These are phyloP conservation scores for Cyclotella atomus DNA, from an alignment of 108 stramenopile species.

Conservation along the genomic window DNA sequence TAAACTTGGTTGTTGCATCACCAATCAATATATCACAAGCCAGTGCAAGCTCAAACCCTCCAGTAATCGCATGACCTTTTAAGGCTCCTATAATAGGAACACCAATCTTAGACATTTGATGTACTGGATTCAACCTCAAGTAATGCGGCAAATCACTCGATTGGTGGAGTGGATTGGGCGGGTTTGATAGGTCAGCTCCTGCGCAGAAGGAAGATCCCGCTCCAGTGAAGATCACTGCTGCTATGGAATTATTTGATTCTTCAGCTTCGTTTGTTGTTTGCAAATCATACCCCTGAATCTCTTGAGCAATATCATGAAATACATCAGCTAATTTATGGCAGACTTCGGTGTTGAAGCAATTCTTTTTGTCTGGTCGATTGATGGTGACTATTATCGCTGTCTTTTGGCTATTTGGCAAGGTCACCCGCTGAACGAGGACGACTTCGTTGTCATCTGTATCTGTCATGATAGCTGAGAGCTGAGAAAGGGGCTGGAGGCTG, in stretches of 20 bases:
- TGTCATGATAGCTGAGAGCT: too few relatives aligned
- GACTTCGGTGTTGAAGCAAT: slow-evolving; percentile 58
- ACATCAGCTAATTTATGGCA: slow-evolving; percentile 31
- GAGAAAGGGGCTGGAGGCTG: too few relatives aligned
- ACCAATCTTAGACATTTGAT: slow-evolving; percentile 46
- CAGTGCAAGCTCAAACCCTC: slow-evolving; percentile 63
- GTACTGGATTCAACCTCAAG: slow-evolving; percentile 47
- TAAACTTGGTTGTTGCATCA: slow-evolving; percentile 45
- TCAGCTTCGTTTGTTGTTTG: not conserved
- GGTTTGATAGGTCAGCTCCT: slow-evolving; percentile 57
- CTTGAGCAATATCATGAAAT: slow-evolving; percentile 39
- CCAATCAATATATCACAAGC: slow-evolving; percentile 62
- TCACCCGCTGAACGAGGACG: slow-evolving; percentile 2
- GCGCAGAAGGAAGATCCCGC: slow-evolving; percentile 56
- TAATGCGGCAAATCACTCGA: slow-evolving; percentile 52
- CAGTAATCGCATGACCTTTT: slow-evolving; percentile 56
- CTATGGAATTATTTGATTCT: slow-evolving; percentile 12
- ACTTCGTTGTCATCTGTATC: not conserved
- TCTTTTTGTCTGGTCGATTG: slow-evolving; percentile 52
- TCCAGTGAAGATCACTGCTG: slow-evolving; percentile 56
- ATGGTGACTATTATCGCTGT: slow-evolving; percentile 46
- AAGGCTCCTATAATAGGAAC: slow-evolving; percentile 58
- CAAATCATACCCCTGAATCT: slow-evolving; percentile 27
- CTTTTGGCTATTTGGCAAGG: slow-evolving; percentile 22
- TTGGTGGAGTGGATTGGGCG: slow-evolving; percentile 54